phyloP scores from a whole-genome alignment of 164 flowering plant genomes.

The Aristolochia fimbriata region DNA sequence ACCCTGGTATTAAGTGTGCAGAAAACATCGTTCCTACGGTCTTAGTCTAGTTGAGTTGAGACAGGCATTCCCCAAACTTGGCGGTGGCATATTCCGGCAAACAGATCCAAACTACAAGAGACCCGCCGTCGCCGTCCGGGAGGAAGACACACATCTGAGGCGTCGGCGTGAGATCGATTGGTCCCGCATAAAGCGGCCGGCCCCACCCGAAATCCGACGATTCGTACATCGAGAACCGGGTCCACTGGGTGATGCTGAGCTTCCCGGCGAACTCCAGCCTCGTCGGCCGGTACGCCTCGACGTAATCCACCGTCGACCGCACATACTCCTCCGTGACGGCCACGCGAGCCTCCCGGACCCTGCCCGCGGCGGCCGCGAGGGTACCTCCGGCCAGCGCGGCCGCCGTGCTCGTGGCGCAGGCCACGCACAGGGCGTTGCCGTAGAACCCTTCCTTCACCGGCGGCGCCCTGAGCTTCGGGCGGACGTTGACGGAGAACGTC shows the following conservation, averaged over 20 bases:
- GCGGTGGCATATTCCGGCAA: slow-evolving; percentile 53
- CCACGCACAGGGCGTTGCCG: slow-evolving; percentile 66
- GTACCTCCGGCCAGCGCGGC: slow-evolving; percentile 27
- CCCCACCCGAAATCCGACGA: slow-evolving; percentile 89
- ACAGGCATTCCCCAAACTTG: slow-evolving; percentile 39
- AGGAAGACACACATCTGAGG: slow-evolving; percentile 78
- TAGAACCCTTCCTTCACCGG: slow-evolving; percentile 57
- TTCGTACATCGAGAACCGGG: slow-evolving; percentile 65
- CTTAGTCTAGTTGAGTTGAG: too few species aligned
- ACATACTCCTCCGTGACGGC: slow-evolving; percentile 56
- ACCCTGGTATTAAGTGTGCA: too few species aligned
- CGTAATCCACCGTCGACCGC: slow-evolving; percentile 57
- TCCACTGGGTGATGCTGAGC: slow-evolving; percentile 84
- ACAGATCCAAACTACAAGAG: slow-evolving; percentile 71
- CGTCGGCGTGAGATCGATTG: slow-evolving; percentile 69
- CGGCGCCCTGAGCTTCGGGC: slow-evolving; percentile 41
- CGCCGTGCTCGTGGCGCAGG: slow-evolving; percentile 57
- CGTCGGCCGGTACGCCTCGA: slow-evolving; percentile 51
- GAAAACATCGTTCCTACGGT: too few species aligned
- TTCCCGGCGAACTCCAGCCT: slow-evolving; percentile 78
- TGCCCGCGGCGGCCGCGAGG: slow-evolving; percentile 23
- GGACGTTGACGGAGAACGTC: slow-evolving; percentile 61
- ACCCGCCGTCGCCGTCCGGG: slow-evolving; percentile 29
- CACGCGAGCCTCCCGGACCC: slow-evolving; percentile 46
- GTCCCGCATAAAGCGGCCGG: slow-evolving; percentile 65